Conservation (phyloP, 495 filamentous ascomycete genomes). For the Jackrogersella minutella region DNA sequence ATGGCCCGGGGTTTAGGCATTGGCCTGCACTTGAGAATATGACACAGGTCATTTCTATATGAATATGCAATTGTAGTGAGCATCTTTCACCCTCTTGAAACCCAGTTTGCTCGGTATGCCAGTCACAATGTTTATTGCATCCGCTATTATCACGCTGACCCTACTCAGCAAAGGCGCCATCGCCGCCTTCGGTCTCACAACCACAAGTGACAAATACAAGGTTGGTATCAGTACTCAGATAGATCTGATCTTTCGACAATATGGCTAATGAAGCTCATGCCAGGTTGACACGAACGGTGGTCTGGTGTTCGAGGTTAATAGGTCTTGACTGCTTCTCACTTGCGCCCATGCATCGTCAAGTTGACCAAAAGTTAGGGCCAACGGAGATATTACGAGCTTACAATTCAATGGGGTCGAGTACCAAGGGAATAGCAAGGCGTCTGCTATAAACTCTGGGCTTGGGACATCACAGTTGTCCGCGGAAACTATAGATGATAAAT, state of each 20-base stretch:
- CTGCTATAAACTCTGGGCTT: conserved; percentile 66
- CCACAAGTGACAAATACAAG: conserved; percentile 38
- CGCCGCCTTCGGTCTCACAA: conserved; percentile 42
- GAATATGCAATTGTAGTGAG: background rate
- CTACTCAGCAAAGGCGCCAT: conserved; percentile 7
- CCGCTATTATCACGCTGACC: conserved; percentile 5
- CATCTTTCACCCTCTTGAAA: background rate
- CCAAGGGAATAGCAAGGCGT: conserved; percentile 58
- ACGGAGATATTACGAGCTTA: conserved; percentile 66
- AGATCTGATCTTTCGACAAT: background rate
- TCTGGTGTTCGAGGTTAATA: conserved; percentile 61
- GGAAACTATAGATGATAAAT: conserved; percentile 46
- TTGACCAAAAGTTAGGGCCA: conserved; percentile 35
- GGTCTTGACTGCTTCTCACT: conserved; percentile 5
- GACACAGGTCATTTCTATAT: background rate
- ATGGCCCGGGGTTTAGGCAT: too few relatives aligned
- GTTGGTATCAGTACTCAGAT: background rate
- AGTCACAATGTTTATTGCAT: conserved; percentile 16
- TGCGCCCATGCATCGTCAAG: background rate
- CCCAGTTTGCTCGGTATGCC: background rate
- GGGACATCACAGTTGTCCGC: conserved; percentile 61
- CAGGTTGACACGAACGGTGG: conserved; percentile 46
- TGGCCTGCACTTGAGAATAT: too few relatives aligned
- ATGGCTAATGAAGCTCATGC: background rate
- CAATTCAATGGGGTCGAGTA: conserved; percentile 62